These are phyloP conservation scores for Aureobasidium zeae DNA, from an alignment of 2,329 filamentous ascomycete genomes.

Conservation along the genomic window DNA sequence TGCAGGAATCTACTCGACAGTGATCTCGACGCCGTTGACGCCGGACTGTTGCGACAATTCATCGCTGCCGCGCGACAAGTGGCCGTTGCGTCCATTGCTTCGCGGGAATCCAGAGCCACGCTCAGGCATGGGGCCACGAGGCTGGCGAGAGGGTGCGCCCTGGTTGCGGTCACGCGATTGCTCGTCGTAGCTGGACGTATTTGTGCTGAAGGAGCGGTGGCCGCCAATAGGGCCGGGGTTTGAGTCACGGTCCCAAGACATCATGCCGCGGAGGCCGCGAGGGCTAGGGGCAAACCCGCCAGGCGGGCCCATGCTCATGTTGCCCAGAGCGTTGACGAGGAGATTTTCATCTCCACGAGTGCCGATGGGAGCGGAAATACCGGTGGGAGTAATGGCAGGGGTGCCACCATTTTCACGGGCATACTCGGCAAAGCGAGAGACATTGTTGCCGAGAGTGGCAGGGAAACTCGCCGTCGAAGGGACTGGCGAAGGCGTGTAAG, in stretches of 20 bases:
- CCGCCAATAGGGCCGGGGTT: constrained; percentile 54
- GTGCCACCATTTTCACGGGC: constrained; percentile 50
- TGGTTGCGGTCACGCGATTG: constrained; percentile 41
- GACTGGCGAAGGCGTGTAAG: constrained; percentile 88
- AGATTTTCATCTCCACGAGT: constrained; percentile 48
- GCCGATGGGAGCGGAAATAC: constrained; percentile 56
- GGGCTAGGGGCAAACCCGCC: constrained; percentile 44
- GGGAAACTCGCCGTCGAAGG: constrained; percentile 84
- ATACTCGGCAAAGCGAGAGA: constrained; percentile 53
- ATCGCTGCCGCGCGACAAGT: constrained; percentile 53
- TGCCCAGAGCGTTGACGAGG: constrained; percentile 54
- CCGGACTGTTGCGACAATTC: constrained; percentile 50
- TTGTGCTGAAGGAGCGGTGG: constrained; percentile 52
- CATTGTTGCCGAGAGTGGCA: constrained; percentile 54
- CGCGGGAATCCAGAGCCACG: constrained; percentile 49
- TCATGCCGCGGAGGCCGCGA: constrained; percentile 50
- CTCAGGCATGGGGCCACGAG: constrained; percentile 52
- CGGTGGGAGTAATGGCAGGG: constrained; percentile 55
- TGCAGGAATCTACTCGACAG: constrained; percentile 45
- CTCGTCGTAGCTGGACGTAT: constrained; percentile 48
- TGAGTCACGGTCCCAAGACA: constrained; percentile 50
- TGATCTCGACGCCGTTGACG: constrained; percentile 53
- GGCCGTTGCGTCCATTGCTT: constrained; percentile 55
- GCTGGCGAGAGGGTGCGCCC: constrained; percentile 49
- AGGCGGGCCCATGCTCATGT: constrained; percentile 47